Evolutionary conservation across 805 yeast genomes (phyloP), one percentile per base, ranked within the genome.

Genomic region (Ogataea ganodermae): DNA sequence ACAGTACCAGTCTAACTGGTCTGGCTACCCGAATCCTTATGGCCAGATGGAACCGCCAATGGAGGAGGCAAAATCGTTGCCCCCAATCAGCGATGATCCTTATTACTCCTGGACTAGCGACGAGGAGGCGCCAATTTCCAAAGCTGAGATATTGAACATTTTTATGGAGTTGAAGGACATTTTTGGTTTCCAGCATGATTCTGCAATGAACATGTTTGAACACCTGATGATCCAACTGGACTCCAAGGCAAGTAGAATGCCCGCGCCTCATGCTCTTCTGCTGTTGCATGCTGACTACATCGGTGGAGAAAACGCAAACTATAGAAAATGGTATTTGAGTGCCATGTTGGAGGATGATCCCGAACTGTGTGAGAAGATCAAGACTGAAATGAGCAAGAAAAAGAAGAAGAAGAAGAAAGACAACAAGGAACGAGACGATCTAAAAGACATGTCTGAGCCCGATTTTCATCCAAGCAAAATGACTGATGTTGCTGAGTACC

Each of bases 311-410:
- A 73, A 83, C 50, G 79, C 97, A 3, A 92, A 92, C 67, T 92
- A 84, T 67, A 79, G 84, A 60, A 89, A 87, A 66, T 92, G 98
- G 98, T 89, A 83, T 65, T 87, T 91, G 67, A 89, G 95, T 37
- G 89, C 96, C 7, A 89, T 84, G 66, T 70, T 86, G 30, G 90
- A 84, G 55, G 67, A 85, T 40, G 96, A 90, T 67, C 86, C 80
- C 45, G 84, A 79, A 18, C 48, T 66, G 14, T 46, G 81, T 50
- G 83, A 79, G 42, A 85, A 83, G 56, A 71, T 83, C 42, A 85
- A 83, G 40, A 79, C 53, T 79, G 80, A 55, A 81, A 79, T 61
- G 67, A 78, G 51, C 81, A 81, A 75, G 79, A 49, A 37, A 13
- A 38, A 38, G 17, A 79, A 57, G 85, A 84, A 64, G 76, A 83